Evolutionary conservation across 108 stramenopile species (phyloP).

Genomic region (Schizochytrium sp.): DNA sequence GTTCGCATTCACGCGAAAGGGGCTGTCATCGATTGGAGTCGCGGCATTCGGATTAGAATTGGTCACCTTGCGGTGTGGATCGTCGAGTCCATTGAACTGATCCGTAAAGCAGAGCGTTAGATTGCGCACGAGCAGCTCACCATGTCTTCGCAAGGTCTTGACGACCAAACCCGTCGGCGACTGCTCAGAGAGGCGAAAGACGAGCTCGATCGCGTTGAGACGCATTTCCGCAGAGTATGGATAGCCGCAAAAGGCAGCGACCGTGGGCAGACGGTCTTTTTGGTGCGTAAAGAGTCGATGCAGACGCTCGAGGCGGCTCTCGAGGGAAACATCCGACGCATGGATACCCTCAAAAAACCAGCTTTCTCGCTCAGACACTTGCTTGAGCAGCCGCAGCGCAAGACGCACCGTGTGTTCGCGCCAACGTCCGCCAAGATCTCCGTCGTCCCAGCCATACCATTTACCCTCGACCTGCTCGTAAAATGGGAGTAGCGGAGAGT

Average conservation of each 20-base stretch:
- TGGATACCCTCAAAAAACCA: not conserved
- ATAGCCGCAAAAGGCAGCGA: not conserved
- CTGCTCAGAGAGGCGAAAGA: not conserved
- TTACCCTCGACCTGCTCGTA: not conserved
- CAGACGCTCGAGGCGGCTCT: slow-evolving; percentile 7
- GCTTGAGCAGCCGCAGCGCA: not conserved
- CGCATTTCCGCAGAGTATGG: slow-evolving; percentile 9
- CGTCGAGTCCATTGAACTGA: not conserved
- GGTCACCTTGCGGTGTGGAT: not conserved
- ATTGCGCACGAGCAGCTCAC: not conserved
- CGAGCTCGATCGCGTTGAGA: not conserved
- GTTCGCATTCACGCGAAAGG: not conserved
- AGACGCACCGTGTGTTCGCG: not conserved
- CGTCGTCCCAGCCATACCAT: not conserved
- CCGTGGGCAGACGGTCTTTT: not conserved
- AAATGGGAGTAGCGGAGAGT: not conserved
- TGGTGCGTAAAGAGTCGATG: slow-evolving; percentile 14
- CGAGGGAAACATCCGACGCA: not conserved
- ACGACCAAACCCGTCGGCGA: not conserved
- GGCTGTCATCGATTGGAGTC: not conserved
- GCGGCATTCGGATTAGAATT: not conserved
- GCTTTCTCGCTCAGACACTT: not conserved
- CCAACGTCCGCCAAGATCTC: not conserved
- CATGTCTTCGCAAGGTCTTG: not conserved
- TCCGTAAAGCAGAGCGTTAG: not conserved